Base-by-base conservation (phyloP, 2,329 filamentous ascomycete species). In the Aspergillus costaricaensis region DNA sequence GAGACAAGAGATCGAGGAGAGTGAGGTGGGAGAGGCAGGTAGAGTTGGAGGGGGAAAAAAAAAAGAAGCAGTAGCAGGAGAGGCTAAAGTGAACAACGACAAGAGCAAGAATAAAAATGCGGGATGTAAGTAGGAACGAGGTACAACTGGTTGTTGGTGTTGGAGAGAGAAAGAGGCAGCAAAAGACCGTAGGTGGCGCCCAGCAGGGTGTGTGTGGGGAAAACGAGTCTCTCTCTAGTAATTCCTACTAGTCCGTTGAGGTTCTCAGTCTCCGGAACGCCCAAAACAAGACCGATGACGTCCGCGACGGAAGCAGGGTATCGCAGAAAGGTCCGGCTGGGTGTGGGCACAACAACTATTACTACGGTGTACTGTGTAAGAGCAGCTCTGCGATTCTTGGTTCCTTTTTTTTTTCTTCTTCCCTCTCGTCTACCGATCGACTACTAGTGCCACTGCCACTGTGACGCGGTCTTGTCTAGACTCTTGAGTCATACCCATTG, bases 201-300 rank as follows among this genome's bases (percentile, higher is more conserved):
- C 58, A 63, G 49, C 51, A 56, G 58, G 67, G 60, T 73, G 60
- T 62, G 60, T 62, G 71, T 73, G 71, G 72, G 71, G 72, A 73
- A 73, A 36, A 44, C 41, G 57, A 59, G 51, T 14, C 38, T 55
- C 57, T 53, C 41, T 49, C 32, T 52, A 54, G 50, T 32, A 48
- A 43, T 48, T 47, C 32, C 32, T 36, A 36, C 12, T 65, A 63
- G 62, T 63, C 56, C 43, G 60, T 55, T 61, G 51, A 50, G 57
- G 57, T 59, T 64, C 60, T 30, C 55, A 64, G 47, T 61, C 60
- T 61, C 65, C 57, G 55, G 58, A 48, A 48, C 60, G 61, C 59
- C 64, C 66, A 68, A 70, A 70, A 67, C 67, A 67, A 68, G 65
- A 66, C 65, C 71, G 67, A 72, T 72, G 71, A 74, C 72, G 72